phyloP scores from a whole-genome alignment of 1,284 basidiomycete genomes.

The Irpex lacteus region DNA sequence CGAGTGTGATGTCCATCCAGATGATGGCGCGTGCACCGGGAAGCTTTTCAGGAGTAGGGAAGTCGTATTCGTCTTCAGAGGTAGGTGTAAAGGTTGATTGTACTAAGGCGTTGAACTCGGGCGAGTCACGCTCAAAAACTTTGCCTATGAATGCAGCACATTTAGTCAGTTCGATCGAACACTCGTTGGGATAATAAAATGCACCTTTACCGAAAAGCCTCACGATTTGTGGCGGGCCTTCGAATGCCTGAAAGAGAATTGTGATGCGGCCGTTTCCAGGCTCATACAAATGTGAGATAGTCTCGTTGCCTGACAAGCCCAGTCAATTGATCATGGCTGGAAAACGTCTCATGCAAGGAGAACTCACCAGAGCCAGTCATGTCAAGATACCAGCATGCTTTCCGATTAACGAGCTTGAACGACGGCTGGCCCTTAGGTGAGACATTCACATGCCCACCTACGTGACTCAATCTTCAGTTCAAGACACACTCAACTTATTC shows the following conservation, averaged over 20 bases:
- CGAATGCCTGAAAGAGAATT: constrained; percentile 52
- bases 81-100: neutral
- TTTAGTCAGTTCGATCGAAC: too few relatives aligned
- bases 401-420: constrained; percentile 44
- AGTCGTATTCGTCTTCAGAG: constrained; percentile 1
- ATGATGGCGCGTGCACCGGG: constrained; percentile 5
- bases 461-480: neutral
- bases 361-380: constrained; percentile 47
- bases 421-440: constrained; percentile 51
- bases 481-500: neutral
- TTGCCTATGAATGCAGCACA: constrained; percentile 2
- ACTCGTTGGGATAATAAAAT: constrained; percentile 1
- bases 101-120: constrained; percentile 6
- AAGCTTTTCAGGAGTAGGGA: constrained; percentile 2
- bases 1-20: constrained; percentile 4
- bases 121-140: constrained; percentile 4
- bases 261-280: constrained; percentile 48
- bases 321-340: neutral
- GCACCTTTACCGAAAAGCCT: constrained; percentile 50
- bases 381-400: constrained; percentile 57
- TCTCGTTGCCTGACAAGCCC: constrained; percentile 39
- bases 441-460: constrained; percentile 50
- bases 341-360: neutral
- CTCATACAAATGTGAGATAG: constrained; percentile 53
- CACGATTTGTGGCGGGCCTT: constrained; percentile 49